Evolutionary conservation across 2,329 filamentous ascomycete genomes (phyloP), one percentile per base, ranked within the genome.

Genomic region (Septoria petroselini): DNA sequence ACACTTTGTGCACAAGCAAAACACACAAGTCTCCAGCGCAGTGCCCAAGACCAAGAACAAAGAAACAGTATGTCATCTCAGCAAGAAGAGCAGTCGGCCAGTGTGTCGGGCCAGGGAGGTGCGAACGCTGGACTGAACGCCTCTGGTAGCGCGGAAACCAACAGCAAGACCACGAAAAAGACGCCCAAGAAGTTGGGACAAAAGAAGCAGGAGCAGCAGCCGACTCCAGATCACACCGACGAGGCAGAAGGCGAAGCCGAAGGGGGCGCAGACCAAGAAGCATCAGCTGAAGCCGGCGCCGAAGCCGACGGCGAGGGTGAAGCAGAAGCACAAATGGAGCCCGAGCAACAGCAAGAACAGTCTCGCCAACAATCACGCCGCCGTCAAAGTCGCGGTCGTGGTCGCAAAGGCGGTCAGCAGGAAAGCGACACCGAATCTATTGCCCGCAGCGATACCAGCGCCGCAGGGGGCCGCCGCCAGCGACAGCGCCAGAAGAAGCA

Each of bases 381-480:
- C 55, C 73, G 74, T 55, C 73, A 76, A 57, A 74, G 72, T 52
- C 73, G 75, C 54, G 75, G 75, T 30, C 73, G 75, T 47, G 73
- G 75, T 30, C 71, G 75, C 58, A 68, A 66, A 60, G 68, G 68
- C 48, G 58, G 54, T 12, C 55, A 57, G 33, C 56, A 64, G 44
- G 73, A 76, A 7, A 75, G 70, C 56, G 79, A 81, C 59, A 73
- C 72, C 23, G 80, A 82, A 60, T 77, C 75, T 39, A 69, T 78
- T 54, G 68, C 76, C 4, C 75, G 77, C 59, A 76, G 73, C 60
- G 76, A 81, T 55, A 73, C 77, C 49, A 78, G 76, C 50, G 69
- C 71, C 23, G 65, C 71, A 33, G 76, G 76, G 53, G 79, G 79
- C 49, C 77, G 79, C 54, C 76, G 77, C 57, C 79, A 80, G 61